These are phyloP conservation scores for Galeopsis tetrahit DNA, from an alignment of 257 asterid species.

Conservation along the genomic window DNA sequence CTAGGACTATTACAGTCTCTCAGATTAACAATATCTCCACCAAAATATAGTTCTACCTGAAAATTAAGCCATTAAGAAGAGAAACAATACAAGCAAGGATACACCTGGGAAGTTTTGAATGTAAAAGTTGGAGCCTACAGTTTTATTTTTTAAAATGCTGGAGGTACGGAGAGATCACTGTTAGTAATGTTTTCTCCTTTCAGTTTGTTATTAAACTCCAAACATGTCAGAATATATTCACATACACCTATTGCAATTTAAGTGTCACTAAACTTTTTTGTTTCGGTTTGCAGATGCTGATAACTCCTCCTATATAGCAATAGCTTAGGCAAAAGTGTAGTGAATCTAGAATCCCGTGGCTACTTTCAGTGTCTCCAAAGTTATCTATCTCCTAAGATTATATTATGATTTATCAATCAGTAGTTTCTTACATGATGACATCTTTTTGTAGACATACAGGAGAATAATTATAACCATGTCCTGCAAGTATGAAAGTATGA, in stretches of 20 bases:
- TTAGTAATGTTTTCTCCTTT: not conserved
- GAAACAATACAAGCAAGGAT: not conserved
- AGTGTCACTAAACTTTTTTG: not conserved
- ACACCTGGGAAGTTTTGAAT: not conserved
- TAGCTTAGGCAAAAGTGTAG: not conserved
- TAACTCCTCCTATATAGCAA: conserved; percentile 3
- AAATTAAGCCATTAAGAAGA: conserved; percentile 31
- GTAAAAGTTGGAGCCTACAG: not conserved
- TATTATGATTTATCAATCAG: not conserved
- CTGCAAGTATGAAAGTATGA: conserved; percentile 24
- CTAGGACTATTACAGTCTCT: conserved; percentile 61
- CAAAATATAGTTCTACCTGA: conserved; percentile 87
- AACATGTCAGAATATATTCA: not conserved
- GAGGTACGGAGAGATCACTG: conserved; percentile 1
- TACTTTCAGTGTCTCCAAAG: not conserved
- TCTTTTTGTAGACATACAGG: not conserved
- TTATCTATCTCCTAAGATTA: not conserved
- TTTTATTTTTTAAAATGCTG: not conserved
- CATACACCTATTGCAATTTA: not conserved
- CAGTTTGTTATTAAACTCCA: not conserved
- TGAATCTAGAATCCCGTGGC: not conserved
- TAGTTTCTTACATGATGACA: not conserved
- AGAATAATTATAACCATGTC: conserved; percentile 5
- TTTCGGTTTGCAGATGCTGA: not conserved
- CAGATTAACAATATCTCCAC: conserved; percentile 46